Evolutionary conservation across 2,329 filamentous ascomycete species (phyloP), one percentile per base, ranked within the genome.

Genomic region (Exophiala phaeomuriformis): DNA sequence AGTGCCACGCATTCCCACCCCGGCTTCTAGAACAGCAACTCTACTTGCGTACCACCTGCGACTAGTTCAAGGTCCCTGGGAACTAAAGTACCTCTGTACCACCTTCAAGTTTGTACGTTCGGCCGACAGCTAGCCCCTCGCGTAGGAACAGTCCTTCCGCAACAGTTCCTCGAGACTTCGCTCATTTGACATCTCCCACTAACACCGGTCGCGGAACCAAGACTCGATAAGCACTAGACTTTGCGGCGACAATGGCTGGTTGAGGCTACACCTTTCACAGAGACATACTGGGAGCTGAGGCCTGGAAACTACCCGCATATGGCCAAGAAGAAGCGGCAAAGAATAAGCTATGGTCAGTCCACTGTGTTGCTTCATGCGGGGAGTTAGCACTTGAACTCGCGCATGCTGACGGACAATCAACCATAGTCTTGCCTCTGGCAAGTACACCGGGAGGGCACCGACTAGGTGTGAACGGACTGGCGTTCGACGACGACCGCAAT

Each of bases 401-500:
- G 40, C 9, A 42, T 47, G 19, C 19, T 19, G 19, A 19, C 19
- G 3, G 43, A 54, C 57, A 39, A 52, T 35, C 28, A 48, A 42
- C 56, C 19, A 44, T 65, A 85, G 84, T 88, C 71, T 78, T 88
- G 62, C 84, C 85, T 65, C 81, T 87, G 64, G 82, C 83, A 58
- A 84, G 86, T 70, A 83, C 82, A 54, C 79, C 83, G 12, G 89
- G 88, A 62, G 91, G 91, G 53, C 93, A 98, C 75, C 80, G 90
- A 64, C 82, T 97, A 52, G 93, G 93, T 61, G 89, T 98, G 64
- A 96, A 97, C 77, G 90, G 91, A 59, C 81, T 98, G 57, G 89
- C 89, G 49, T 84, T 96, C 61, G 93, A 97, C 72, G 76, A 79
- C 57, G 78, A 85, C 62, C 87, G 86, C 69, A 87, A 85, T 52